Percentiles rank a stretch among this genome's conserved stretches.
phyloP scores from a whole-genome alignment of 2,329 filamentous ascomycete species.

The Massarina eburnea region DNA sequence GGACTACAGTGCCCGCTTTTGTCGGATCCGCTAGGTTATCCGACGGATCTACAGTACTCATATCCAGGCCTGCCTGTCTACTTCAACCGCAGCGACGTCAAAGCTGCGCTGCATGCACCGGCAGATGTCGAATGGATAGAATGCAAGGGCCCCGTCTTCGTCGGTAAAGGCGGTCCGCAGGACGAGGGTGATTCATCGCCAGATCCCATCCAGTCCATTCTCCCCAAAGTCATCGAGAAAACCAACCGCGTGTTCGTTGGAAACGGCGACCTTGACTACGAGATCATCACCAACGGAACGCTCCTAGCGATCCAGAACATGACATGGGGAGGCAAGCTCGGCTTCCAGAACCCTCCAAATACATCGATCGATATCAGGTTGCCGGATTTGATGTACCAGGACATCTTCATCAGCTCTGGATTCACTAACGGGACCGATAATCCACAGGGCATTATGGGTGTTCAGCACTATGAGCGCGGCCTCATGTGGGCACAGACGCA shows the following conservation, averaged over 20 bases:
- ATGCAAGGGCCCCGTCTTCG: conserved; percentile 55
- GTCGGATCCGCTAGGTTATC: conserved; percentile 70
- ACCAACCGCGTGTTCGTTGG: conserved; percentile 72
- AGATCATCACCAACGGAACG: conserved; percentile 68
- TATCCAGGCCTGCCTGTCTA: conserved; percentile 65
- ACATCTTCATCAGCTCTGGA: conserved; percentile 8
- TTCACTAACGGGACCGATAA: conserved; percentile 4
- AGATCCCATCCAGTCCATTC: conserved; percentile 58
- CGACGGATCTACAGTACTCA: conserved; percentile 64
- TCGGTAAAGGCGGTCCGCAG: too few species aligned
- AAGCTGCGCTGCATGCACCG: conserved; percentile 68
- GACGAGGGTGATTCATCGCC: conserved; percentile 56
- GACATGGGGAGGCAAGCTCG: conserved; percentile 72
- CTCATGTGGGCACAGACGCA: too few species aligned
- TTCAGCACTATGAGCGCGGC: too few species aligned
- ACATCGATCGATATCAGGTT: conserved; percentile 11
- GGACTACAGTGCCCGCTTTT: conserved; percentile 69
- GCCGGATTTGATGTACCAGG: conserved; percentile 14
- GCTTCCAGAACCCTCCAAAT: conserved; percentile 68
- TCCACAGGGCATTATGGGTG: conserved; percentile 12
- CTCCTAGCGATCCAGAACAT: conserved; percentile 77
- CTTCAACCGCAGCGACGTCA: conserved; percentile 71
- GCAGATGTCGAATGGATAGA: conserved; percentile 58
- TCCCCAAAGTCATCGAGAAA: conserved; percentile 72
- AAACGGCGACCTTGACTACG: conserved; percentile 70